Evolutionary conservation across 2,329 filamentous ascomycete genomes (phyloP), one percentile per base, ranked within the genome.

Genomic region (Karstenula rhodostoma): DNA sequence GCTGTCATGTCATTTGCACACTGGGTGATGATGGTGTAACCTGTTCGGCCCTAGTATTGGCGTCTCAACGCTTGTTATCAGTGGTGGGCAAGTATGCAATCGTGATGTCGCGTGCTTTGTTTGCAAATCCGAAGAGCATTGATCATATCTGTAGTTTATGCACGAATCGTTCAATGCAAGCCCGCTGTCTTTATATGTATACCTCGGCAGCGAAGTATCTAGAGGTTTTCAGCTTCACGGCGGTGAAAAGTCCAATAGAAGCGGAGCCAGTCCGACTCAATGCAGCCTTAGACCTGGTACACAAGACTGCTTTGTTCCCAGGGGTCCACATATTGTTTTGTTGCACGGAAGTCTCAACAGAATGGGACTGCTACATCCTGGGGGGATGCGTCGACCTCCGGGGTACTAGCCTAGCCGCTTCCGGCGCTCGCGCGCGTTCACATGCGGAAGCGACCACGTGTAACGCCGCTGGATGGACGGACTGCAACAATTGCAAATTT

Each of bases 391-490:
- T 48, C 1, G 53, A 46, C 29, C 27, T 23, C 46, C 43, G 44
- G 33, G 50, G 32, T 49, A 25, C 49, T 54, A 58, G 22, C 25
- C 49, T 54, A 58, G 22, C 25, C 35, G 25, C n/a, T 19, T 42
- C 43, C 15, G 9, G 32, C n/a, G 13, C 27, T 57, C 46, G 58
- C 46, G 46, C 47, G 19, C 29, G 47, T 52, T 56, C 53, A 60
- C 53, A 60, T 56, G 58, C 27, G 42, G 40, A 46, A 15, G 52
- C 29, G 42, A 25, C n/a, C n/a, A n/a, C n/a, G n/a, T n/a, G n/a
- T n/a, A n/a, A n/a, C 42, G 22, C 52, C 27, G 23, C 19, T 46
- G 10, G 40, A 47, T 47, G 52, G 52, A 35, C 42, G 52, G 52
- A 35, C 22, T 50, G 1, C n/a, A 43, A 42, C 43, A 7, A 52